Base-by-base conservation (phyloP, 164 flowering plant species). In the Pachysandra terminalis region DNA sequence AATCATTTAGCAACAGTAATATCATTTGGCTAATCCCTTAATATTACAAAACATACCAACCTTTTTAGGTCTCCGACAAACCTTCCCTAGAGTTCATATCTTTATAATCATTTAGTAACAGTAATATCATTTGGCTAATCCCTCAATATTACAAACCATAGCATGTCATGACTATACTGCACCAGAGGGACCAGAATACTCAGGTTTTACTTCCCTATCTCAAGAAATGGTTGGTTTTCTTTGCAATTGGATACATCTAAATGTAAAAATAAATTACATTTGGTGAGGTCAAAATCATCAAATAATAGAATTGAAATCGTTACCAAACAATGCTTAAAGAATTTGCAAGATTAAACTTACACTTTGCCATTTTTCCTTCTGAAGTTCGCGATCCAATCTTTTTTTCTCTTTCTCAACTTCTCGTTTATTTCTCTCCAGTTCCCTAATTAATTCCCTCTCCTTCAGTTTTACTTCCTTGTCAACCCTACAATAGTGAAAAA, bases 351-450 rank as follows among this genome's bases (percentile, higher is more conserved):
- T 48, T 63, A 7, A 37, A 69, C 77, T 74, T 75, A 78, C 83
- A 67, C 26, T 72, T 48, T 75, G 87, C 73, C 69, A 62, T 68
- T 80, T 86, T 77, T 89, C 91, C 66, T 84, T 90, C 45, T 77
- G 79, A 45, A 79, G 77, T 70, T 91, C 88, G 64, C 85, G 89
- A 9, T 90, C 91, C 71, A 79, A 64, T 79, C 79, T 82, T 74
- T 79, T 89, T 70, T 81, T 87, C 78, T 89, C 92, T 74, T 87
- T 88, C 75, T 88, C 93, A 71, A 51, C 75, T 68, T 87, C 88
- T 37, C 86, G 83, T 68, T 82, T 84, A 62, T 71, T 83, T 81
- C 68, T 87, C 81, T 95, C 94, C 74, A 87, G 35, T 63, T 90
- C 87, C 80, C 82, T 90, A 56, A 82, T 67, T 16, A 84, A 65